phyloP scores from a whole-genome alignment of 2,329 filamentous ascomycete genomes.

The Coniochaeta ligniaria region DNA sequence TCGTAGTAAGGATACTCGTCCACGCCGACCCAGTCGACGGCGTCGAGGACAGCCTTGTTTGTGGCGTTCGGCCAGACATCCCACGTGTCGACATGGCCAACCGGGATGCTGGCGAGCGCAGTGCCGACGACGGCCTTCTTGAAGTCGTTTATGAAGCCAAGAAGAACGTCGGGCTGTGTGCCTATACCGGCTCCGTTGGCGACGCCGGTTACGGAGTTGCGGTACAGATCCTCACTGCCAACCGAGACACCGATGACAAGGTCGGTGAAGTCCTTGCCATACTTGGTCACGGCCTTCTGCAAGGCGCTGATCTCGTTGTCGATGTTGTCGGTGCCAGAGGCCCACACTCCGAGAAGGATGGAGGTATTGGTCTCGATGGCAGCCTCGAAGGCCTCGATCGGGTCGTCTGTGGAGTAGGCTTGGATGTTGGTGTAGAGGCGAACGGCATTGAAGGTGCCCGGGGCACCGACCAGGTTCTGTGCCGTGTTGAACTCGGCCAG shows the following conservation, averaged over 20 bases:
- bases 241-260: conserved; percentile 59
- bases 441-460: conserved; percentile 49
- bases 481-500: conserved; percentile 36
- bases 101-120: conserved; percentile 36
- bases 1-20: conserved; percentile 64
- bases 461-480: conserved; percentile 33
- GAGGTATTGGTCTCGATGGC: conserved; percentile 53
- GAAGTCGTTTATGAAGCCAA: conserved; percentile 60
- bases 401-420: conserved; percentile 62
- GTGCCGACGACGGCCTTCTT: conserved; percentile 45
- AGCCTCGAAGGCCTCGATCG: conserved; percentile 72
- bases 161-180: conserved; percentile 48
- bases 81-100: conserved; percentile 66
- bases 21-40: conserved; percentile 57
- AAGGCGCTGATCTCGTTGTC: conserved; percentile 54
- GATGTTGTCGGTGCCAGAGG: conserved; percentile 46
- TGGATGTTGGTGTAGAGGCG: conserved; percentile 64
- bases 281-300: conserved; percentile 43
- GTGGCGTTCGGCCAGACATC: conserved; percentile 52
- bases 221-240: conserved; percentile 62
- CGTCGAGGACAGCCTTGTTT: conserved; percentile 53
- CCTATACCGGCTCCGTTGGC: conserved; percentile 57
- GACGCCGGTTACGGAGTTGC: conserved; percentile 52
- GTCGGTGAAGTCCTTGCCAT: conserved; percentile 43
- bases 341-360: conserved; percentile 60